phyloP scores from a whole-genome alignment of 2,329 filamentous ascomycete genomes.

The Drechslerella stenobrocha region DNA sequence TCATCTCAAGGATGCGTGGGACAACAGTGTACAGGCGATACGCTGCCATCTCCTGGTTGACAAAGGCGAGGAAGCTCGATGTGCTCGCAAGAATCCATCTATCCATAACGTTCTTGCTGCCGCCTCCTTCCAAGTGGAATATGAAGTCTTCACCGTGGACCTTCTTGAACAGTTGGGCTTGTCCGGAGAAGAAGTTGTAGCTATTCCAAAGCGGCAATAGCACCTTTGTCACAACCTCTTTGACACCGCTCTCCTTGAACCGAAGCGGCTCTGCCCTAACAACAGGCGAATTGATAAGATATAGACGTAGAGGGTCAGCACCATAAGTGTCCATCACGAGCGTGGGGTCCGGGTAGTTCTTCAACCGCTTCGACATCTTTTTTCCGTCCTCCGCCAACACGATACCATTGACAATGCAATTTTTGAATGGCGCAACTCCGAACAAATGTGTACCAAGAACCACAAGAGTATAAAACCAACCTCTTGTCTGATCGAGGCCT shows the following conservation, averaged over 20 bases:
- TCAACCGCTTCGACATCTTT: conserved; percentile 97
- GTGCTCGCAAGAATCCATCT: conserved; percentile 91
- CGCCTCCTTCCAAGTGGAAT: conserved; percentile 75
- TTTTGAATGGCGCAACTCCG: conserved; percentile 82
- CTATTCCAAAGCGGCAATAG: conserved; percentile 92
- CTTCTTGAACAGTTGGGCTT: conserved; percentile 84
- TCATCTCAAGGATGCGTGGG: conserved; percentile 76
- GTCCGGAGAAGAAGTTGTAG: conserved; percentile 93
- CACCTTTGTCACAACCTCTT: conserved; percentile 91
- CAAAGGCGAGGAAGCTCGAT: conserved; percentile 86
- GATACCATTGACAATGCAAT: conserved; percentile 94
- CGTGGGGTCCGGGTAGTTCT: conserved; percentile 90
- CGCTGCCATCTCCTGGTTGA: conserved; percentile 86
- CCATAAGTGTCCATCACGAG: conserved; percentile 85
- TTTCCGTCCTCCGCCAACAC: conserved; percentile 93
- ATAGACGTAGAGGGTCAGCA: conserved; percentile 88
- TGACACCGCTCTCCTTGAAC: conserved; percentile 90
- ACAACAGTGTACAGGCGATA: conserved; percentile 90
- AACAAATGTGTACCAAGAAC: conserved; percentile 88
- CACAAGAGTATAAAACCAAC: conserved; percentile 94
- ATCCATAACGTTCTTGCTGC: conserved; percentile 91
- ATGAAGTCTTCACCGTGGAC: conserved; percentile 73
- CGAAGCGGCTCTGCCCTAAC: conserved; percentile 86
- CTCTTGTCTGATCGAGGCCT: conserved; percentile 87
- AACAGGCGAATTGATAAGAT: conserved; percentile 94